Evolutionary conservation across 2,329 filamentous ascomycete genomes (phyloP), one percentile per base, ranked within the genome.

Genomic region (Aspergillus ibericus): DNA sequence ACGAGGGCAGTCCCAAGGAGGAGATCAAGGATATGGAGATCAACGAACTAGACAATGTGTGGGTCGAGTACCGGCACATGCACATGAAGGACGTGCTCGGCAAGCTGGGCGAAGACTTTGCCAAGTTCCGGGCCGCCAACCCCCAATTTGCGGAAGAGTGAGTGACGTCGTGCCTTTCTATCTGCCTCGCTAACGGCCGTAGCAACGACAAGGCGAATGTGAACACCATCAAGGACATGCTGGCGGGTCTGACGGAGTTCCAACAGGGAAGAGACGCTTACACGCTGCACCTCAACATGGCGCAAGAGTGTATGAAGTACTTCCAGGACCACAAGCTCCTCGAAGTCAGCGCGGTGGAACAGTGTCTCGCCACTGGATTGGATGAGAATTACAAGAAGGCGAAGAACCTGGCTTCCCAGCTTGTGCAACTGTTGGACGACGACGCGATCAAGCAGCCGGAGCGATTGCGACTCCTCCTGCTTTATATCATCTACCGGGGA

Each of bases 31-130:
- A 97, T 46, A 90, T 96, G 83, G 92, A 96, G 68, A 89, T 99
- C 50, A 83, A 83, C 32, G 95, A 99, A 64, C 90, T 91, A 68
- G 95, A 99, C 78, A 90, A 88, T 72, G 90, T 99, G 48, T 99
- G 95, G 95, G 88, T 96, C 22, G 91, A 95, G 60, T 96, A 96
- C 71, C 85, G 95, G 55, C 95, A 99, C 77, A 85, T 87, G 53
- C 95, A 99, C 76, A 99, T 99, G 95, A 96, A 96, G 74, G 93
- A 98, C 73, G 95, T 95, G 3, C 93, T 98, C 68, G 91, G 93
- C 70, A 96, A 93, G 75, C 82, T 99, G 60, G 95, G 93, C 82
- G 85, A 87, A 57, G 93, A 98, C 72, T 98, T 99, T 71, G 88
- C 92, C 68, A 93, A 88, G 71, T 99, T 99, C 77, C 84, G 96